These are phyloP conservation scores for Cordyceps sp. DNA, from an alignment of 2,329 filamentous ascomycete genomes.

Conservation along the genomic window DNA sequence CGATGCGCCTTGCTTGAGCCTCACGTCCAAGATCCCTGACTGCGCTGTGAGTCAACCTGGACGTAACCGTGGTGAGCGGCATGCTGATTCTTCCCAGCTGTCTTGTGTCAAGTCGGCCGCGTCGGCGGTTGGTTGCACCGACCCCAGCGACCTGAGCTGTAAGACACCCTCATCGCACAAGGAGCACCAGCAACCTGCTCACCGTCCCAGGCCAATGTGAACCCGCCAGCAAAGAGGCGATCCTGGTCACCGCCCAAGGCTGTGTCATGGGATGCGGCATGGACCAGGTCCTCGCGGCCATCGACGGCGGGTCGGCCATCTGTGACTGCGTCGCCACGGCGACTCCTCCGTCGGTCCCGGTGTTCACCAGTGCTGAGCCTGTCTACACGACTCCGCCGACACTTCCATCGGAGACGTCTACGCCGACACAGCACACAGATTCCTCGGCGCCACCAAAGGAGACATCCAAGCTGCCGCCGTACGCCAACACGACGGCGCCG, in stretches of 20 bases:
- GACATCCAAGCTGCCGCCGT: constrained; percentile 1
- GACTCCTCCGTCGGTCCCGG: not conserved
- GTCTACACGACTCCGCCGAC: not conserved
- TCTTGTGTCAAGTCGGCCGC: constrained; percentile 8
- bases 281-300: constrained; percentile 4
- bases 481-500: not conserved
- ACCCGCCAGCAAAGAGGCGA: constrained; percentile 6
- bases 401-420: not conserved
- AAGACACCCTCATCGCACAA: constrained; percentile 1
- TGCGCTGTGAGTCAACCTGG: constrained; percentile 7
- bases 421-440: not conserved
- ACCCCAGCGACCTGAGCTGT: constrained; percentile 8
- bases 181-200: not conserved
- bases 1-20: constrained; percentile 2
- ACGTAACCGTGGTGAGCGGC: not conserved
- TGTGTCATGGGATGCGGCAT: constrained; percentile 7
- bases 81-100: constrained; percentile 5
- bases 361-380: not conserved
- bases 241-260: constrained; percentile 5
- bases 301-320: constrained; percentile 6
- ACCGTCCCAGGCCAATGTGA: constrained; percentile 7
- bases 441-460: not conserved
- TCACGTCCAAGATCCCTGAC: constrained; percentile 8
- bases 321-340: constrained; percentile 7
- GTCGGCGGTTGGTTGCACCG: constrained; percentile 8